A percentile compares a stretch with the other conserved stretches of the same genome.
Evolutionary conservation across 176 grass and related monocot species (phyloP).

Genomic region (Rhynchospora tenuis): DNA sequence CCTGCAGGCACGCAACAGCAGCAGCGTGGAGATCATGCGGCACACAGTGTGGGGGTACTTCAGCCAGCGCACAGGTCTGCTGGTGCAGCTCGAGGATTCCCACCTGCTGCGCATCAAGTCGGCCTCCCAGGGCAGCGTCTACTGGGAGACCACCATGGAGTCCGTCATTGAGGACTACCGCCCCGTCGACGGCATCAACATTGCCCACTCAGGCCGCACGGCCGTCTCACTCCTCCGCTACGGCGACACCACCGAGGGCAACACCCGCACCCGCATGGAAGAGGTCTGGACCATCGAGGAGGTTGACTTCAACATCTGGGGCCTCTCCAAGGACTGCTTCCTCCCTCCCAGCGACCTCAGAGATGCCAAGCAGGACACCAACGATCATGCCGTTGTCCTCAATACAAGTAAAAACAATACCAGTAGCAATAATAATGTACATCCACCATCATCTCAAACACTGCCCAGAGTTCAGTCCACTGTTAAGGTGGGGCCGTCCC

Average conservation of each 20-base stretch:
- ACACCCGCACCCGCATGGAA: constrained; percentile 76
- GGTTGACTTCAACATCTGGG: constrained; percentile 88
- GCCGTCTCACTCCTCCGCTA: constrained; percentile 65
- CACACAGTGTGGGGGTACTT: constrained; percentile 97
- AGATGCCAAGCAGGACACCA: constrained; percentile 38
- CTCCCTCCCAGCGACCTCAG: constrained; percentile 86
- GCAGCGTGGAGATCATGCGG: constrained; percentile 84
- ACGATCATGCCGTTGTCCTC: constrained; percentile 14
- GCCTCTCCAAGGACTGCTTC: constrained; percentile 82
- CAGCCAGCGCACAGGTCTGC: constrained; percentile 89
- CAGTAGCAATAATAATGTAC: not conserved
- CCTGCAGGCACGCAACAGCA: constrained; percentile 73
- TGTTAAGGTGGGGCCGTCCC: constrained; percentile 54
- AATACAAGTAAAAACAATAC: constrained; percentile 1
- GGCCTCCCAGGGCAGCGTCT: constrained; percentile 38
- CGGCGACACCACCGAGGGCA: constrained; percentile 58
- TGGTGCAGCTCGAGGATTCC: constrained; percentile 91
- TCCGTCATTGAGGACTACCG: constrained; percentile 70
- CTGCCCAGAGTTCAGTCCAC: constrained; percentile 42
- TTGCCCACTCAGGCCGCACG: constrained; percentile 73
- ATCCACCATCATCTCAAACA: constrained; percentile 19
- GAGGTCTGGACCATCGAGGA: constrained; percentile 88
- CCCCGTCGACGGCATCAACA: constrained; percentile 83
- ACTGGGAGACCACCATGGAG: constrained; percentile 99
- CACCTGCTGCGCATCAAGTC: constrained; percentile 88